phyloP scores from a whole-genome alignment of 2,329 filamentous ascomycete species.

The Pyrenophora seminiperda region DNA sequence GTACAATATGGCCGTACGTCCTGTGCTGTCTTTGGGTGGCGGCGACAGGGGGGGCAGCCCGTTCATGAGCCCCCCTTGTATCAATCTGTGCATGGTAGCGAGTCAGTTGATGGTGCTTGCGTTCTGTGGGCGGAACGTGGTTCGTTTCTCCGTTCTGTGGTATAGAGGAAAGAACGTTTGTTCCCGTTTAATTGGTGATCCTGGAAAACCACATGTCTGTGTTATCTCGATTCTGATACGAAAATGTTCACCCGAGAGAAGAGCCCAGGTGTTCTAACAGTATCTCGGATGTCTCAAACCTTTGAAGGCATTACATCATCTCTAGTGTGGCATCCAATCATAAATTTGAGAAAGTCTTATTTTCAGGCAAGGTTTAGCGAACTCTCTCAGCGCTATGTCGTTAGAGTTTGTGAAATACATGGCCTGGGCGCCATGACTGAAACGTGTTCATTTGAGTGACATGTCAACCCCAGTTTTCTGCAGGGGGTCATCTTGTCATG shows the following conservation, averaged over 20 bases:
- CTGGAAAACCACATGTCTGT: background rate
- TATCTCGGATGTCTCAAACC: too few relatives aligned
- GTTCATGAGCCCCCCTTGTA: too few relatives aligned
- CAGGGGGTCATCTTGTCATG: background rate
- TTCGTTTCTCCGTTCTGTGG: background rate
- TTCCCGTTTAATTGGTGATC: background rate
- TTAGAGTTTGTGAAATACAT: background rate
- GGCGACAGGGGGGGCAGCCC: too few relatives aligned
- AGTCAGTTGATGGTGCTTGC: conserved; percentile 2
- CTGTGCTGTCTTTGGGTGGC: too few relatives aligned
- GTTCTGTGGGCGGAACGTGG: background rate
- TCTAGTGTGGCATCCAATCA: too few relatives aligned
- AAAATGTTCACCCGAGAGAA: background rate
- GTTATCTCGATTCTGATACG: background rate
- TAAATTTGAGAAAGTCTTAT: too few relatives aligned
- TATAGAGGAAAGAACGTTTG: conserved; percentile 1
- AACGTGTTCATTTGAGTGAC: background rate
- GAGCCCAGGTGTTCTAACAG: too few relatives aligned
- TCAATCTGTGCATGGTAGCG: background rate
- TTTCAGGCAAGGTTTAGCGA: background rate
- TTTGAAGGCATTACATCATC: too few relatives aligned
- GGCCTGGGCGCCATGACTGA: background rate
- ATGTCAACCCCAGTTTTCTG: background rate
- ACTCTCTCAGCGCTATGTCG: background rate
- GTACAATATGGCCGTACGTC: too few relatives aligned